These are phyloP conservation scores for Barnettozyma hawaiiensis DNA, from an alignment of 1,139 yeast species.

Conservation along the genomic window DNA sequence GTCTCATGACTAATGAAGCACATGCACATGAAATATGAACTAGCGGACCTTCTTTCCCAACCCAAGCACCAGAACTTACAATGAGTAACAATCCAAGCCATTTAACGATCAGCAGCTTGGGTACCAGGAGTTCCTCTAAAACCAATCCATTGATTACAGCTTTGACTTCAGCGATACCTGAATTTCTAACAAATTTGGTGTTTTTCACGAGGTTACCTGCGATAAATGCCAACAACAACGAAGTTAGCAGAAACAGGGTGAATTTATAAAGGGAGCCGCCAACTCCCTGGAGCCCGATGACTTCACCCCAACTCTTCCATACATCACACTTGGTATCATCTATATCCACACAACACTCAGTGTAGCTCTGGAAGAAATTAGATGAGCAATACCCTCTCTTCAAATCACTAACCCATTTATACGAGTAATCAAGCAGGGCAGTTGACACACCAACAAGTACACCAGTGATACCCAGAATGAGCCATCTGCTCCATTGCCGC, in stretches of 20 bases:
- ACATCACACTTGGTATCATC: conserved; percentile 29
- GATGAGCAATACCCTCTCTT: conserved; percentile 44
- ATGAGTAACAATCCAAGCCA: conserved; percentile 74
- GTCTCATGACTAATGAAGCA: conserved; percentile 37
- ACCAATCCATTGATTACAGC: conserved; percentile 88
- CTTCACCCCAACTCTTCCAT: conserved; percentile 40
- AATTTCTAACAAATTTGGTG: conserved; percentile 91
- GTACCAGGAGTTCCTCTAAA: conserved; percentile 72
- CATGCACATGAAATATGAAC: conserved; percentile 82
- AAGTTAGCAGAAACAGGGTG: conserved; percentile 31
- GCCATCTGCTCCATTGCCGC: conserved; percentile 42
- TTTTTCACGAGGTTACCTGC: conserved; percentile 42
- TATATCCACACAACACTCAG: conserved; percentile 33
- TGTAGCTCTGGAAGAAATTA: conserved; percentile 33
- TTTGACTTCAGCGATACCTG: conserved; percentile 94
- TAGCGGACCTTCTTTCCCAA: conserved; percentile 92
- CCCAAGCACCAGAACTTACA: conserved; percentile 81
- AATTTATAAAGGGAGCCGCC: conserved; percentile 29
- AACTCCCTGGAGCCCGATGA: conserved; percentile 26
- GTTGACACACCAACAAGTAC: conserved; percentile 54
- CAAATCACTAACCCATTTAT: conserved; percentile 61
- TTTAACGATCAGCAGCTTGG: conserved; percentile 68
- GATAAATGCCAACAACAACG: conserved; percentile 29
- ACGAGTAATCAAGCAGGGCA: conserved; percentile 51
- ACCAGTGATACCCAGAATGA: conserved; percentile 51